Conservation (phyloP, 345 rosid species). For the Microthlaspi erraticum region DNA sequence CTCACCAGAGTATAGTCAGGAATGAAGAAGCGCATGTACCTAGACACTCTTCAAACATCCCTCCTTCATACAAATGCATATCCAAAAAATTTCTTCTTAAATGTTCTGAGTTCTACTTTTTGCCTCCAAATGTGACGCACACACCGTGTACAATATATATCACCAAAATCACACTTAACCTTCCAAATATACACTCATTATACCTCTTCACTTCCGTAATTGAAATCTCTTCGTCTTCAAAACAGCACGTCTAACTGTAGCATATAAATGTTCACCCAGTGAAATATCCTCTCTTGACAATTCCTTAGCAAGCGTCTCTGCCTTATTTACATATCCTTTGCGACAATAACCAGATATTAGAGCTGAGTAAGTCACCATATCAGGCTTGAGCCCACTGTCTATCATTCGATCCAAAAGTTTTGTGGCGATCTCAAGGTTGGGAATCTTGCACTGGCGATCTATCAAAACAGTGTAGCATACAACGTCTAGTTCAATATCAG, state of each 20-base stretch:
- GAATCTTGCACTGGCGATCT: slow-evolving; percentile 55
- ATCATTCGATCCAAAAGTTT: slow-evolving; percentile 54
- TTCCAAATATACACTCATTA: slow-evolving; percentile 7
- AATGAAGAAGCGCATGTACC: background rate
- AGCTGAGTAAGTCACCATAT: slow-evolving; percentile 59
- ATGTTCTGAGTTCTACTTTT: slow-evolving; percentile 6
- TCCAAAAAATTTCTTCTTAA: slow-evolving; percentile 12
- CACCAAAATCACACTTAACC: slow-evolving; percentile 12
- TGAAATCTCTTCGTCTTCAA: slow-evolving; percentile 38
- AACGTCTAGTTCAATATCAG: slow-evolving; percentile 55
- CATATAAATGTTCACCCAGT: slow-evolving; percentile 36
- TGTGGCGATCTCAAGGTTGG: slow-evolving; percentile 52
- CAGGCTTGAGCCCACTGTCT: slow-evolving; percentile 64
- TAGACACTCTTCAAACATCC: background rate
- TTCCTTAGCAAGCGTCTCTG: slow-evolving; percentile 49
- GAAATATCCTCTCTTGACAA: slow-evolving; percentile 48
- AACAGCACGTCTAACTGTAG: slow-evolving; percentile 33
- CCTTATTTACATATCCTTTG: slow-evolving; percentile 52
- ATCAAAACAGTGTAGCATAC: slow-evolving; percentile 69
- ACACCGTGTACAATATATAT: slow-evolving; percentile 7
- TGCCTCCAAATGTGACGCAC: slow-evolving; percentile 15
- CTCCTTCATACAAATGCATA: slow-evolving; percentile 12
- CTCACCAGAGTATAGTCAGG: background rate
- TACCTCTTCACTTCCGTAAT: slow-evolving; percentile 8
- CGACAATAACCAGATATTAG: slow-evolving; percentile 55